Base-by-base conservation (phyloP, 1,284 basidiomycete species). In the Ceratobasidium sp. region DNA sequence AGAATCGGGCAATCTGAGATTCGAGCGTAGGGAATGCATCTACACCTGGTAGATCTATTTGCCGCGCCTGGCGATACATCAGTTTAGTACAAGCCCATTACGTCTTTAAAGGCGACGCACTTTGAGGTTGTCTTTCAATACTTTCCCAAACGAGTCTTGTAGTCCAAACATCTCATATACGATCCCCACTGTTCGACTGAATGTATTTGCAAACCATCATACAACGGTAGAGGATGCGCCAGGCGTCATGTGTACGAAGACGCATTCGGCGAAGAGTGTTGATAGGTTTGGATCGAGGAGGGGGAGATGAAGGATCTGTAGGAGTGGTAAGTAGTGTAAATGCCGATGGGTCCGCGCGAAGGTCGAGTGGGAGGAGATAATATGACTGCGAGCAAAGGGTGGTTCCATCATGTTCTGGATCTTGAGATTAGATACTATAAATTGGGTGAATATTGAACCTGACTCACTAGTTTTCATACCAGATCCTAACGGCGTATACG, bases 161-260 rank as follows among this genome's bases (percentile, higher is more conserved):
- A 97, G 85, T 0, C 92, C 91, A 81, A 95, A 96, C 93, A 97
- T 97, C 83, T 98, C 96, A 82, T 98, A 98, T 13, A 95, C 88
- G 10, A 96, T 84, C 9, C 77, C 84, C 3, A 84, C 85, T 1
- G 82, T 81, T 38, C 80, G 61, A 1, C 69, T 61, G 75, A 92
- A 92, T 78, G 88, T 88, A 66, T 89, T 85, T 0, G 89, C 87
- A 82, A 96, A 96, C 93, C 94, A 96, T 50, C 86, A 83, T 5
- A 97, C 86, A n/a, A 97, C 83, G 0, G 86, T 85, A 28, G 87
- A 85, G 0, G 92, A 92, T 2, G 88, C 86, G 5, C 84, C 82
- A 0, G 93, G 91, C 0, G 86, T 82, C 89, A 98, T 93, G 84
- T 98, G 98, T n/a, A 91, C 94, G 78, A 97, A 89, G 2, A 98